These are phyloP conservation scores for Entomophthora muscae DNA, from an alignment of 371 early-diverging fungal species.

Conservation along the genomic window DNA sequence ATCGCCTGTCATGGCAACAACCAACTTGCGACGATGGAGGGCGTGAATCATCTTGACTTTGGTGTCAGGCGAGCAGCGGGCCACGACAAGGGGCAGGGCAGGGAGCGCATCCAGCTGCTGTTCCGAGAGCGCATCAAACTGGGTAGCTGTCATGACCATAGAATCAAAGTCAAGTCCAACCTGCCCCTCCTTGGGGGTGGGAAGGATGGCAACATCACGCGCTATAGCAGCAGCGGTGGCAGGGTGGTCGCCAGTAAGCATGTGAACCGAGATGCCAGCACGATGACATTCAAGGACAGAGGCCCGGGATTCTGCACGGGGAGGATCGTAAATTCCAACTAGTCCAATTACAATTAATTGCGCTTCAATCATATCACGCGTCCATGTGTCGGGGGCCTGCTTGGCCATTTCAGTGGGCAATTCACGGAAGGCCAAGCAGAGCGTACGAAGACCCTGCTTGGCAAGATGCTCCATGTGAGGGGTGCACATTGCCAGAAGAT, in stretches of 20 bases:
- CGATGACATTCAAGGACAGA: constrained; percentile 71
- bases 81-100: constrained; percentile 81
- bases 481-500: not conserved
- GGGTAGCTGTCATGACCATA: constrained; percentile 63
- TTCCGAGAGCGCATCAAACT: constrained; percentile 66
- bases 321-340: constrained; percentile 87
- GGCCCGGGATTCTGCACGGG: constrained; percentile 48
- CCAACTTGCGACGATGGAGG: constrained; percentile 58
- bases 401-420: constrained; percentile 6
- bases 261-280: constrained; percentile 86
- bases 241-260: constrained; percentile 92
- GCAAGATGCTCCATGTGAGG: constrained; percentile 8
- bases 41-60: constrained; percentile 93
- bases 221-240: constrained; percentile 90
- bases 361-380: constrained; percentile 41
- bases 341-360: constrained; percentile 73
- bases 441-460: constrained; percentile 20
- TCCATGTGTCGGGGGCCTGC: constrained; percentile 9
- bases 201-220: constrained; percentile 71
- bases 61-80: constrained; percentile 84
- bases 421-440: constrained; percentile 39
- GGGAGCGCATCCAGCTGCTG: constrained; percentile 54
- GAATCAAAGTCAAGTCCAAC: not conserved
- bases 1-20: constrained; percentile 73
- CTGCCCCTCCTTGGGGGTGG: constrained; percentile 17